Evolutionary conservation across 1,284 basidiomycete genomes (phyloP).

Genomic region (Austropuccinia psidii): DNA sequence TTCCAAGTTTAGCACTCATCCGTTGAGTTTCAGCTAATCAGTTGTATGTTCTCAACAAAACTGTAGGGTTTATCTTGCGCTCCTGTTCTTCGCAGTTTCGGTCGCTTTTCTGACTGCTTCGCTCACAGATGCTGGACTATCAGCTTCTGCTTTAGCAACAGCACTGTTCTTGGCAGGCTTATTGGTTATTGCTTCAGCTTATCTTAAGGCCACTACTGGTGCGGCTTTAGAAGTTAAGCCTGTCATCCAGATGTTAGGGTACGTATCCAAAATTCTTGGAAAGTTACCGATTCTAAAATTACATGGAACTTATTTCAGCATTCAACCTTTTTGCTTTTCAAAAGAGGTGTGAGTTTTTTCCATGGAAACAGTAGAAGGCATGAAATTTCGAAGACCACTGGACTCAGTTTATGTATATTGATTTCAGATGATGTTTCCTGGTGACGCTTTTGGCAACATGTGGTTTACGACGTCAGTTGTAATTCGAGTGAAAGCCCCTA

Average conservation of each 20-base stretch:
- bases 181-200: slow-evolving; percentile 23
- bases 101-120: slow-evolving; percentile 27
- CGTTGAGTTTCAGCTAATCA: no score
- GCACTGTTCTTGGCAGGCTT: slow-evolving; percentile 23
- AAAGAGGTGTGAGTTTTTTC: neutral
- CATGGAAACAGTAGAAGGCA: neutral
- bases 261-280: neutral
- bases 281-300: neutral
- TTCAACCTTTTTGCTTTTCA: no score
- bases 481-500: neutral
- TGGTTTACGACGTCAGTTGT: slow-evolving; percentile 4
- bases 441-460: slow-evolving; percentile 2
- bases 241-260: slow-evolving; percentile 35
- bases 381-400: neutral
- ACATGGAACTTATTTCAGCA: no score
- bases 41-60: neutral
- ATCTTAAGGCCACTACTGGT: slow-evolving; percentile 28
- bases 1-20: neutral
- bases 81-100: slow-evolving; percentile 21
- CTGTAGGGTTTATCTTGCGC: slow-evolving; percentile 24
- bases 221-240: slow-evolving; percentile 30
- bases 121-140: slow-evolving; percentile 22
- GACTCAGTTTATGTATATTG: neutral
- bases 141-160: slow-evolving; percentile 4
- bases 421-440: slow-evolving; percentile 11